Evolutionary conservation across 495 filamentous ascomycete species (phyloP).

Genomic region (Penicillium pulvis): DNA sequence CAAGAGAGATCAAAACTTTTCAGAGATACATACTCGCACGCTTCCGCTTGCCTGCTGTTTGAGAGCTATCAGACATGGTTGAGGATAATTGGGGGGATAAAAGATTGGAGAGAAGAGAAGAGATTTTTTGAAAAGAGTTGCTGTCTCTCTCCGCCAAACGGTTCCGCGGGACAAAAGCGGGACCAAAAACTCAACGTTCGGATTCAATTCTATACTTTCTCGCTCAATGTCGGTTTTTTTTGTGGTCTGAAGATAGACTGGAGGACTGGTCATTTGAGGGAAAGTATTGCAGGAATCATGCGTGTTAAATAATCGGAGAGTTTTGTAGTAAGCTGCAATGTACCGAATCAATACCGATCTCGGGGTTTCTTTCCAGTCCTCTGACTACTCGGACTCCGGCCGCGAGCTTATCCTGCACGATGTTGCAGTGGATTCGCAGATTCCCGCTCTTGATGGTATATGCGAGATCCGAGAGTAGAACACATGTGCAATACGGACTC

Average conservation of each 20-base stretch:
- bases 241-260: neutral
- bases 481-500: too few relatives aligned
- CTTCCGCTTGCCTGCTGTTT: conserved; percentile 52
- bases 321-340: neutral
- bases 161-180: conserved; percentile 29
- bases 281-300: neutral
- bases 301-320: neutral
- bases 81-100: conserved; percentile 6
- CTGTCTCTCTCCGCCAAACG: conserved; percentile 13
- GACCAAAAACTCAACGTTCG: conserved; percentile 9
- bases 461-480: too few relatives aligned
- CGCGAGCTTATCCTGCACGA: conserved; percentile 16
- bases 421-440: neutral
- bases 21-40: conserved; percentile 45
- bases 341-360: neutral
- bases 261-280: neutral
- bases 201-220: neutral
- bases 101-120: conserved; percentile 18
- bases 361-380: neutral
- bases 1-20: conserved; percentile 6
- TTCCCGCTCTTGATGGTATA: neutral
- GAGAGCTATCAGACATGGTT: conserved; percentile 41
- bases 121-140: conserved; percentile 23
- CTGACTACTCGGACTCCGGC: conserved; percentile 10
- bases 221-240: neutral